These are phyloP conservation scores for Colletotrichum zoysiae DNA, from an alignment of 2,329 filamentous ascomycete species.

Conservation along the genomic window DNA sequence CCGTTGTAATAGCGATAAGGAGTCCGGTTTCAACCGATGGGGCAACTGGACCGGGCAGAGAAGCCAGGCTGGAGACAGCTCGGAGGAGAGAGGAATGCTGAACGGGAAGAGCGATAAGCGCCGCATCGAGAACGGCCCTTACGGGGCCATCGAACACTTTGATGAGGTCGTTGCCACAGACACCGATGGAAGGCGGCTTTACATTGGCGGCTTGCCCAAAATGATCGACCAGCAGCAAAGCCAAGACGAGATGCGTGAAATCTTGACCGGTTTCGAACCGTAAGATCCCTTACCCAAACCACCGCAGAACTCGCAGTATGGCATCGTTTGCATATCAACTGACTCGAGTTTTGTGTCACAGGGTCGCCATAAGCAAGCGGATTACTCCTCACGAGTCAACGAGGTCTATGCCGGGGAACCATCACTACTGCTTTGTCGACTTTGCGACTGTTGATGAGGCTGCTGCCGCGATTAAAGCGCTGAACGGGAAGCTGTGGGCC, in stretches of 20 bases:
- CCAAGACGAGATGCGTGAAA: conserved; percentile 58
- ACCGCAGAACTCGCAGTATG: background rate
- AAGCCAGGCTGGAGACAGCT: conserved; percentile 34
- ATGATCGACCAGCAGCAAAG: conserved; percentile 63
- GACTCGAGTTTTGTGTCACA: conserved; percentile 45
- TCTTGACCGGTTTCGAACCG: conserved; percentile 62
- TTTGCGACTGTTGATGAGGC: conserved; percentile 68
- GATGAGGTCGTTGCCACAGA: conserved; percentile 47
- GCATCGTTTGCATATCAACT: background rate
- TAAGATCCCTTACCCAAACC: conserved; percentile 45
- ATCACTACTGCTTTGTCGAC: conserved; percentile 77
- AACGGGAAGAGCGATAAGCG: conserved; percentile 8
- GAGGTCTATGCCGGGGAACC: conserved; percentile 63
- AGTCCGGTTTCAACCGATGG: conserved; percentile 55
- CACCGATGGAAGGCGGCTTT: conserved; percentile 57
- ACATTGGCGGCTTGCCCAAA: conserved; percentile 63
- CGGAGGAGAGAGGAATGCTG: background rate
- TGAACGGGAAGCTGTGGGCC: conserved; percentile 52
- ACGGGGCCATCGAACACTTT: conserved; percentile 50
- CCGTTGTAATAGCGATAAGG: conserved; percentile 43
- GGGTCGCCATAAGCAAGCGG: conserved; percentile 57
- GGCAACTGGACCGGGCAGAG: conserved; percentile 55
- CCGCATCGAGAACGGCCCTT: conserved; percentile 46
- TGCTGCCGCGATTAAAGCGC: conserved; percentile 59
- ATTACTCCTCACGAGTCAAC: conserved; percentile 71